A percentile compares a stretch with the other conserved stretches of the same genome.
phyloP scores from a whole-genome alignment of 139 green algal genomes.

The Nannochloris sp. region DNA sequence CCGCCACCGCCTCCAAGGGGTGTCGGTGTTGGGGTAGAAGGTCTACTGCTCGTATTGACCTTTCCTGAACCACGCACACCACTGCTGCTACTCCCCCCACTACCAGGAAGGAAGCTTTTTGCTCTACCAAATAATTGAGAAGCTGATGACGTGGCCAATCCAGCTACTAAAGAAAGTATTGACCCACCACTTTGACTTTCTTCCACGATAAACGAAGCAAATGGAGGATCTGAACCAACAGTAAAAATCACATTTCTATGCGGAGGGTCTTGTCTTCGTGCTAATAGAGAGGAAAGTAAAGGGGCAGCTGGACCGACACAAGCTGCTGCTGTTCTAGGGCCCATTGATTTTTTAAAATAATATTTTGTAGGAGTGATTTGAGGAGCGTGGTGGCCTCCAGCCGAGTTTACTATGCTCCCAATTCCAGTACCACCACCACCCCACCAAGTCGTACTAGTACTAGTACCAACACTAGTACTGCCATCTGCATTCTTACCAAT shows the following conservation, averaged over 20 bases:
- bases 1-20: too few relatives aligned
- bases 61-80: not conserved
- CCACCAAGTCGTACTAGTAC: too few relatives aligned
- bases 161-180: conserved; percentile 28
- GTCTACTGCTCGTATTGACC: too few relatives aligned
- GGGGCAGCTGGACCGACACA: conserved; percentile 29
- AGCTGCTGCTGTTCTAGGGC: conserved; percentile 11
- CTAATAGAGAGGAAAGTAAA: conserved; percentile 39
- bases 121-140: conserved; percentile 7
- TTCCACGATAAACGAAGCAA: conserved; percentile 33
- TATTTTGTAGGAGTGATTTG: conserved; percentile 30
- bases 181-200: conserved; percentile 20
- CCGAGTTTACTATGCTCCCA: too few relatives aligned
- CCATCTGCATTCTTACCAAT: too few relatives aligned
- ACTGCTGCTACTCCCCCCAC: not conserved
- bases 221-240: conserved; percentile 18
- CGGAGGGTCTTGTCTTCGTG: not conserved
- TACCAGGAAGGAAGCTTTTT: not conserved
- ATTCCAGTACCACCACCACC: too few relatives aligned
- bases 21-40: too few relatives aligned
- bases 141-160: conserved; percentile 15
- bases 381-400: not conserved
- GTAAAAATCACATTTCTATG: conserved; percentile 28
- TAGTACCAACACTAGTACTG: too few relatives aligned
- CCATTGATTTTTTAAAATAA: conserved; percentile 22